Percentiles rank a stretch among this genome's conserved stretches.
Evolutionary conservation across 176 grass and related monocot genomes (phyloP).

Genomic region (Guadua angustifolia): DNA sequence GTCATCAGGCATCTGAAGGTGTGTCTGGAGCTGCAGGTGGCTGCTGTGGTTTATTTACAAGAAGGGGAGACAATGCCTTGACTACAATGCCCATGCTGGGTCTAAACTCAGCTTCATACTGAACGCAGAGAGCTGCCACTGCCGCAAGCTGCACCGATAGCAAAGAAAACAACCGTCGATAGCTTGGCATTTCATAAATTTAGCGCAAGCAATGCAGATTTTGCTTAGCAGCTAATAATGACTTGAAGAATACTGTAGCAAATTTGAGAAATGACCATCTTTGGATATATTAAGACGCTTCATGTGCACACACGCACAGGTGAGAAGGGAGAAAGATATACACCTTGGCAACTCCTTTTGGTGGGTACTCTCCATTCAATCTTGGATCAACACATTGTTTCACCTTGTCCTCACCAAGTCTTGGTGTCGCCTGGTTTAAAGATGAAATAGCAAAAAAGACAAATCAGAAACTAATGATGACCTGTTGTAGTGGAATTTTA

Average conservation of each 20-base stretch:
- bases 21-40: conserved; percentile 29
- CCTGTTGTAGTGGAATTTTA: neutral
- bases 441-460: conserved; percentile 19
- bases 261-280: neutral
- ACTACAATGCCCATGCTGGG: conserved; percentile 90
- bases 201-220: neutral
- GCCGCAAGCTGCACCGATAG: conserved; percentile 65
- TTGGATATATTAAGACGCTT: conserved; percentile 30
- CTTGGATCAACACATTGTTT: conserved; percentile 88
- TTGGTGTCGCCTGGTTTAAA: conserved; percentile 68
- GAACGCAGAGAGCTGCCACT: conserved; percentile 75
- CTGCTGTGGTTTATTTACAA: conserved; percentile 55
- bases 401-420: conserved; percentile 80
- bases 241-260: neutral
- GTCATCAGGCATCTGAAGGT: conserved; percentile 49
- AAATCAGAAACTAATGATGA: neutral
- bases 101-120: conserved; percentile 81
- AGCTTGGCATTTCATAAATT: conserved; percentile 24
- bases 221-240: neutral
- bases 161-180: conserved; percentile 9
- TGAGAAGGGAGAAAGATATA: conserved; percentile 33
- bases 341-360: conserved; percentile 80
- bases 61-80: conserved; percentile 75
- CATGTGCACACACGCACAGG: neutral
- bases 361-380: conserved; percentile 73